Base-by-base conservation (phyloP, 768 basidiomycete genomes). In the Boletus fagicola region DNA sequence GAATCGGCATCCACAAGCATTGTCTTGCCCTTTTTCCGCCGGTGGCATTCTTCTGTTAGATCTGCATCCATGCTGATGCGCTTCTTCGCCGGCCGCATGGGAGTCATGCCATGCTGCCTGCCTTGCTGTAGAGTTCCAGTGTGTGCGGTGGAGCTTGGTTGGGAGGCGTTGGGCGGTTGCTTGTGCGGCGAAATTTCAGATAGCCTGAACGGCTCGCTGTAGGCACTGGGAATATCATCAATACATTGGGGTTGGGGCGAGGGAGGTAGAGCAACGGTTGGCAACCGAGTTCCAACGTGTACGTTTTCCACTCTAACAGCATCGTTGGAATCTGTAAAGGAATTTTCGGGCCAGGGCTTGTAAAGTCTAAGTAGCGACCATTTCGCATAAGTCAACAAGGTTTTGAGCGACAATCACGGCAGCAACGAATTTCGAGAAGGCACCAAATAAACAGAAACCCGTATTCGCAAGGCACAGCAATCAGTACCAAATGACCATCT, bases 141-240 rank as follows among this genome's bases (percentile, higher is more conserved):
- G 51, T 45, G 3, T 20, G 50, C 56, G 58, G 60, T 43, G 39
- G 51, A 52, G 35, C 49, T 35, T 62, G 54, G 38, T 42, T 33
- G 46, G 18, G 40, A 44, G 39, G 33, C 38, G 5, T 53, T 31
- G 54, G 12, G 51, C 30, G 53, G 62, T 44, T 59, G 58, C 67
- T 73, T 74, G 53, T 61, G 58, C 58, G 81, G 81, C 7, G 83
- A 84, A 62, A 83, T 71, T 63, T 83, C 80, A 40, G 82, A 83
- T 59, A 82, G 45, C 47, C 79, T 80, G 40, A 83, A 65, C 33
- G 71, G 72, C 26, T 53, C 54, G 35, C 54, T 46, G 35, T 52
- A 40, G 12, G 31, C 18, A 30, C 35, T 24, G 11, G 56, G 11
- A 28, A 22, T 54, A 31, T 51, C 45, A 40, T 47, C 33, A 20